Conservation (phyloP, 148 eudicot genomes). For the Cornus kousa region DNA sequence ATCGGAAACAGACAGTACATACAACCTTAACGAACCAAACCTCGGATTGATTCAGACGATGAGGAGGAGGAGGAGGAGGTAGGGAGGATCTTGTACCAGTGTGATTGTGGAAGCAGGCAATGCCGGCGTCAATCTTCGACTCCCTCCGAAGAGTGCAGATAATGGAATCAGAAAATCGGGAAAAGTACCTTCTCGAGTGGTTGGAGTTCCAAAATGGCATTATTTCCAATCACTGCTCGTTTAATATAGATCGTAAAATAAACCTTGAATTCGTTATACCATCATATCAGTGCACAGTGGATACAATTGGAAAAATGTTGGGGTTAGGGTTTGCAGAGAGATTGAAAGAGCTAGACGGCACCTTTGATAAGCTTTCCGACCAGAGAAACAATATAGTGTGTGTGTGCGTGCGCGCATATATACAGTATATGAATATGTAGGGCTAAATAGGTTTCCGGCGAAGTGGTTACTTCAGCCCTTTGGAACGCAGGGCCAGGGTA, state of each 20-base stretch:
- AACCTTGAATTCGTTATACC: constrained; percentile 5
- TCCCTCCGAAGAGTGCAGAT: constrained; percentile 12
- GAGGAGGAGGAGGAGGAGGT: not conserved
- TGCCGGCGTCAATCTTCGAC: constrained; percentile 18
- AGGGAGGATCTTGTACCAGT: constrained; percentile 15
- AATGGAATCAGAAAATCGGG: not conserved
- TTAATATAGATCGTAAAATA: not conserved
- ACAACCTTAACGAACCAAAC: constrained; percentile 75
- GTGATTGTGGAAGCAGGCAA: constrained; percentile 25
- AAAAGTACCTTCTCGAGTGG: constrained; percentile 3
- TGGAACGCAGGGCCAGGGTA: not conserved
- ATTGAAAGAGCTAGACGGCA: not conserved
- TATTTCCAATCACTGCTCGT: constrained; percentile 17
- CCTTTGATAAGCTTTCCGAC: not conserved
- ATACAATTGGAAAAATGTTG: not conserved
- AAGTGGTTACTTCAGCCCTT: not conserved
- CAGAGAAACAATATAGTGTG: not conserved
- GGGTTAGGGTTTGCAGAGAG: constrained; percentile 1
- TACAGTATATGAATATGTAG: not conserved
- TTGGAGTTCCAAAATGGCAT: constrained; percentile 28
- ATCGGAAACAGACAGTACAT: constrained; percentile 52
- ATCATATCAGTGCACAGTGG: not conserved
- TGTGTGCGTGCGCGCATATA: not conserved
- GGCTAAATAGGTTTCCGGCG: not conserved
- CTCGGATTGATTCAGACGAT: constrained; percentile 9